These are phyloP conservation scores for Neurospora discreta DNA, from an alignment of 495 filamentous ascomycete genomes.

Conservation along the genomic window DNA sequence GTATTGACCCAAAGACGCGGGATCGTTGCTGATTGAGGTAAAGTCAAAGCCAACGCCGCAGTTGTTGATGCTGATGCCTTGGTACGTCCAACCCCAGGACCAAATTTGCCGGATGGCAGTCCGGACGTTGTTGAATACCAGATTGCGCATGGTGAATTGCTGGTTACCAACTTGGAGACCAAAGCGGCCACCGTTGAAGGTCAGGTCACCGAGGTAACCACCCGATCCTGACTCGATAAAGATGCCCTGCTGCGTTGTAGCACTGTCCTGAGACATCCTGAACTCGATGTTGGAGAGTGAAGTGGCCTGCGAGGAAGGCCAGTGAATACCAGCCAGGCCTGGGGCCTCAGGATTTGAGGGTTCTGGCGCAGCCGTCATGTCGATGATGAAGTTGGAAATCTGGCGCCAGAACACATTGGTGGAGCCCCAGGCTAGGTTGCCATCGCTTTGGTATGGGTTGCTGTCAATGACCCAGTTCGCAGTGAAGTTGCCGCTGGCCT, in stretches of 20 bases:
- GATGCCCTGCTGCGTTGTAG: slow-evolving; percentile 58
- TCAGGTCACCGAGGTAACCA: slow-evolving; percentile 63
- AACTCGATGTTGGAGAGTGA: slow-evolving; percentile 67
- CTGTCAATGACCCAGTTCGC: slow-evolving; percentile 53
- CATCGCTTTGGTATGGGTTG: slow-evolving; percentile 29
- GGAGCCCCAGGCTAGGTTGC: slow-evolving; percentile 28
- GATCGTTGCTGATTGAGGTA: not conserved
- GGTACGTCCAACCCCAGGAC: slow-evolving; percentile 54
- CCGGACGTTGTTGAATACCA: slow-evolving; percentile 47
- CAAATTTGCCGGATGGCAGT: slow-evolving; percentile 42
- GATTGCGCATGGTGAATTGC: slow-evolving; percentile 69
- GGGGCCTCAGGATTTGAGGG: slow-evolving; percentile 12
- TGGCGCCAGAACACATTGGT: slow-evolving; percentile 72
- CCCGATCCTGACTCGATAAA: slow-evolving; percentile 69
- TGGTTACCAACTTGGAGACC: slow-evolving; percentile 63
- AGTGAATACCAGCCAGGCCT: slow-evolving; percentile 60
- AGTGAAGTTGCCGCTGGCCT: slow-evolving; percentile 49
- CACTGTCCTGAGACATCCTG: slow-evolving; percentile 43
- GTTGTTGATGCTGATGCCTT: slow-evolving; percentile 53
- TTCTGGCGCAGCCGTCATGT: slow-evolving; percentile 46
- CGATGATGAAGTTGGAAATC: slow-evolving; percentile 62
- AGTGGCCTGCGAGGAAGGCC: slow-evolving; percentile 65
- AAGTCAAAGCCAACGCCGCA: slow-evolving; percentile 59
- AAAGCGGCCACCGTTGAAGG: slow-evolving; percentile 54
- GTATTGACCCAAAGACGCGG: not conserved